phyloP scores from a whole-genome alignment of 176 grass and related monocot species.

The Metroxylon sagu region DNA sequence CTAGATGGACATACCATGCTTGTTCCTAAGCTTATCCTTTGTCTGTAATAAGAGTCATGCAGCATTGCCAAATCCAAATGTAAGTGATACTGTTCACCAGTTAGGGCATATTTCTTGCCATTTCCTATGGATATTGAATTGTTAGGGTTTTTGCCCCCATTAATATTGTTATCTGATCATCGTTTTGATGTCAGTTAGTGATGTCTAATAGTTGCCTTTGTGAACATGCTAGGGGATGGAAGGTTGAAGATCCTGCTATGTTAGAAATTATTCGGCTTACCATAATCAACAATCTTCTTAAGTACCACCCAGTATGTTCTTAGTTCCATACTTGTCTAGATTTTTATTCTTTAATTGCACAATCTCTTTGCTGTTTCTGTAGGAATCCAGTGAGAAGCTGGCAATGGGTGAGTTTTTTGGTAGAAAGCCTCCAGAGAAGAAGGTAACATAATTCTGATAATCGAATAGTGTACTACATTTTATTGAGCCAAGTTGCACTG shows the following conservation, averaged over 20 bases:
- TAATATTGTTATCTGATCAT: no score
- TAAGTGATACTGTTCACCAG: no score
- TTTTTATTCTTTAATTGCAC: background rate
- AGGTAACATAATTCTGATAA: constrained; percentile 28
- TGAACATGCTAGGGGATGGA: constrained; percentile 46
- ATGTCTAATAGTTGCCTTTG: no score
- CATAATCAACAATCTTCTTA: constrained; percentile 94
- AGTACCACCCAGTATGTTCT: constrained; percentile 89
- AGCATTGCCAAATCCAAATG: no score
- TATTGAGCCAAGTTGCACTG: background rate
- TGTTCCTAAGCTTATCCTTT: no score
- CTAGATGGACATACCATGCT: no score
- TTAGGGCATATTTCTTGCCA: no score
- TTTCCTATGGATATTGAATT: no score
- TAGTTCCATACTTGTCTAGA: background rate
- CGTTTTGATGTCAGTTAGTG: no score
- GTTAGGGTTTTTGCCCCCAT: no score
- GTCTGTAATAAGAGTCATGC: no score
- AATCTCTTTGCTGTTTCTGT: constrained; percentile 9
- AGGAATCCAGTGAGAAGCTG: constrained; percentile 97
- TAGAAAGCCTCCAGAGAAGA: constrained; percentile 70
- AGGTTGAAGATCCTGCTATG: constrained; percentile 85
- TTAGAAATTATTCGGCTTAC: constrained; percentile 83
- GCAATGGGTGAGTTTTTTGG: constrained; percentile 98
- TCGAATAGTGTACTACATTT: no score